A percentile compares a stretch with the other conserved stretches of the same genome.
These are phyloP conservation scores for Candida neerlandica DNA, from an alignment of 1,139 yeast species.

Conservation along the genomic window DNA sequence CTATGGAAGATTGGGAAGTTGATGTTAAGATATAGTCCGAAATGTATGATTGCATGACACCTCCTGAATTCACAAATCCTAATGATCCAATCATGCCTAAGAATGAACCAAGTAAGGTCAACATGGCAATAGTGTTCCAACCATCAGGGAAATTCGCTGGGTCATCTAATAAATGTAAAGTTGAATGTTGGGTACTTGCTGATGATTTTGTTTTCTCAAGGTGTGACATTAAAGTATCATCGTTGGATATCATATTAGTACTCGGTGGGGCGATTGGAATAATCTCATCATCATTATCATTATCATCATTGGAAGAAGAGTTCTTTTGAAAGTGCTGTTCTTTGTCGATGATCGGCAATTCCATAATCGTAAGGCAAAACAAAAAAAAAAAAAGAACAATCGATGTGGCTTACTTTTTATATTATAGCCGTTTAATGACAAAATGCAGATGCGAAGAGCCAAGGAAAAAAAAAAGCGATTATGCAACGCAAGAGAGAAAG, in stretches of 20 bases:
- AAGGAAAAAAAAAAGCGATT: too few relatives aligned
- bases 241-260: not conserved
- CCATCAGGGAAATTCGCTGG: conserved; percentile 31
- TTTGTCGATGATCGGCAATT: not conserved
- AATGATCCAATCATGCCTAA: conserved; percentile 28
- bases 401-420: not conserved
- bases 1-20: conserved; percentile 25
- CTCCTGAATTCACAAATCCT: conserved; percentile 31
- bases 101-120: conserved; percentile 27
- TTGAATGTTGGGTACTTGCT: not conserved
- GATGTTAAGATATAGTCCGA: conserved; percentile 20
- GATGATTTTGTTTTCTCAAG: not conserved
- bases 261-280: not conserved
- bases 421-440: not conserved
- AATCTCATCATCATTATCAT: too few relatives aligned
- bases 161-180: conserved; percentile 17
- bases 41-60: conserved; percentile 31
- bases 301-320: not conserved
- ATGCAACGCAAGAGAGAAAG: too few relatives aligned
- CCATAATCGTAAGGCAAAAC: not conserved
- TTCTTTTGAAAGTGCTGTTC: not conserved
- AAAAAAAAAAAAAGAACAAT: not conserved
- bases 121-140: conserved; percentile 22
- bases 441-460: too few relatives aligned
- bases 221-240: not conserved